Evolutionary conservation across 495 filamentous ascomycete genomes (phyloP).

Genomic region (Talaromyces ruber): DNA sequence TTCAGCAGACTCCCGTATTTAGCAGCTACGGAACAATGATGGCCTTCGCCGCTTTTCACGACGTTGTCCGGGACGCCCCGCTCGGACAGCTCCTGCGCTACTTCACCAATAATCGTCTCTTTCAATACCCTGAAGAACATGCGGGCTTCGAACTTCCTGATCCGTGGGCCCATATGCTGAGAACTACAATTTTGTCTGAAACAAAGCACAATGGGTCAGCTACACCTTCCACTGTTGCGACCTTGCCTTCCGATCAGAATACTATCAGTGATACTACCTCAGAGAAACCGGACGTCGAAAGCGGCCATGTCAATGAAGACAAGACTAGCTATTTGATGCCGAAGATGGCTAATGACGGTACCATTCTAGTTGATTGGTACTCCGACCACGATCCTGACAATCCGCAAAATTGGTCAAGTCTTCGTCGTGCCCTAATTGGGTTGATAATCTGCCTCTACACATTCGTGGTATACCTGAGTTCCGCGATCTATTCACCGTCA

Average conservation of each 20-base stretch:
- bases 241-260: background rate
- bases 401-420: conserved; percentile 45
- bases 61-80: conserved; percentile 4
- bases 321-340: background rate
- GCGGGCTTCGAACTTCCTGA: conserved; percentile 1
- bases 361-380: conserved; percentile 42
- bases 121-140: conserved; percentile 6
- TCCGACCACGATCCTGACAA: conserved; percentile 43
- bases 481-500: conserved; percentile 25
- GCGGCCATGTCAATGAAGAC: background rate
- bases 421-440: conserved; percentile 14
- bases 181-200: background rate
- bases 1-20: background rate
- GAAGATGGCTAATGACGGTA: background rate
- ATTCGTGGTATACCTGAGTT: conserved; percentile 27
- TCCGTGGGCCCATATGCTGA: background rate
- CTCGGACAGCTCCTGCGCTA: conserved; percentile 2
- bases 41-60: background rate
- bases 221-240: background rate
- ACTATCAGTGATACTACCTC: background rate
- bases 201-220: background rate
- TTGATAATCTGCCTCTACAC: conserved; percentile 26
- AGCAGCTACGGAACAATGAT: background rate
- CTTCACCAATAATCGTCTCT: conserved; percentile 2
- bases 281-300: background rate